These are phyloP conservation scores for Nitzschia sp. DNA, from an alignment of 108 stramenopile genomes.

Conservation along the genomic window DNA sequence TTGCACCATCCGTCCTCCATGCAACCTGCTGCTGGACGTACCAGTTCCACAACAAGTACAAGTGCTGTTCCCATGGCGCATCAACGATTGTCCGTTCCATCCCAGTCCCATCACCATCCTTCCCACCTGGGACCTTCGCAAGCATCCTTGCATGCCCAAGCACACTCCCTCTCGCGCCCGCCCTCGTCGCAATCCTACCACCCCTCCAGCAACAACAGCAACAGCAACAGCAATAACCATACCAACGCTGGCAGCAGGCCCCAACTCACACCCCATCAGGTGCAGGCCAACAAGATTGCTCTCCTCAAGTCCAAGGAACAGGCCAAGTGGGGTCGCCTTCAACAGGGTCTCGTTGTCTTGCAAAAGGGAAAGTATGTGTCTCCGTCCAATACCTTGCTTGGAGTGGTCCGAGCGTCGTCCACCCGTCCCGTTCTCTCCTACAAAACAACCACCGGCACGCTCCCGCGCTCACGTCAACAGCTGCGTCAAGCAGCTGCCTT, in stretches of 20 bases:
- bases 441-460: no score
- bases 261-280: constrained; percentile 16
- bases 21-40: not conserved
- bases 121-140: no score
- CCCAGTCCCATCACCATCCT: no score
- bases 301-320: constrained; percentile 34
- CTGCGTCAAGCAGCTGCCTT: not conserved
- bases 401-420: constrained; percentile 17
- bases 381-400: constrained; percentile 27
- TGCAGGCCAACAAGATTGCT: constrained; percentile 12
- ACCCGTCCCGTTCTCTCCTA: constrained; percentile 2
- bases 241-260: no score
- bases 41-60: no score
- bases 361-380: constrained; percentile 51
- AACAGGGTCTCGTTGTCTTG: constrained; percentile 46
- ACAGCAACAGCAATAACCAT: constrained; percentile 7
- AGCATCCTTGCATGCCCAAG: not conserved
- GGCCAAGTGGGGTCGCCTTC: constrained; percentile 51
- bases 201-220: constrained; percentile 18
- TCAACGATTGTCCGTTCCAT: no score
- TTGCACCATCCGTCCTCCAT: not conserved
- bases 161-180: not conserved
- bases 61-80: no score
- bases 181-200: not conserved
- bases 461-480: no score